phyloP scores from a whole-genome alignment of 345 rosid genomes.

The Eucalyptus guilfoylei region DNA sequence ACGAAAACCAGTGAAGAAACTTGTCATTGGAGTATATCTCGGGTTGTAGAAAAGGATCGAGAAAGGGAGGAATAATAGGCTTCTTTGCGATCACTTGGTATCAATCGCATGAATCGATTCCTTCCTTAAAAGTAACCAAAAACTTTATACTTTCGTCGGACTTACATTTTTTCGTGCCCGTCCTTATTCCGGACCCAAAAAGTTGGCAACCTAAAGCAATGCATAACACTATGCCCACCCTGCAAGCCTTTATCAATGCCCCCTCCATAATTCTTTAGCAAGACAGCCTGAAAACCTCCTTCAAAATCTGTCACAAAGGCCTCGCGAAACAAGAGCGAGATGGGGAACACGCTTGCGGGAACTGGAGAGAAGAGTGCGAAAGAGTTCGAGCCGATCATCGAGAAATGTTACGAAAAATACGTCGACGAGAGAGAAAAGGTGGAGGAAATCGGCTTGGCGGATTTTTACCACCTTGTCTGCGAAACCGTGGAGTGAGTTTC shows the following conservation, averaged over 20 bases:
- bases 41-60: background rate
- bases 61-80: background rate
- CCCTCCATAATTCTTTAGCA: background rate
- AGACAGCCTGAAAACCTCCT: background rate
- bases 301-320: background rate
- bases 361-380: slow-evolving; percentile 17
- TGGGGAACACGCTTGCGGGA: slow-evolving; percentile 14
- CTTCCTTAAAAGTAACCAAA: background rate
- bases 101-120: background rate
- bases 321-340: background rate
- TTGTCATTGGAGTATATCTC: background rate
- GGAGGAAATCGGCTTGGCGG: slow-evolving; percentile 3
- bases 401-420: slow-evolving; percentile 14
- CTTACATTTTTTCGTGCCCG: background rate
- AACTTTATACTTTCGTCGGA: background rate
- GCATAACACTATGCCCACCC: background rate
- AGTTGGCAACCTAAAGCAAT: background rate
- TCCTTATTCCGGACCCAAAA: background rate
- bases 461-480: slow-evolving; percentile 39
- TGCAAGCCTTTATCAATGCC: background rate
- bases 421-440: background rate
- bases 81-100: background rate
- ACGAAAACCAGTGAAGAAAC: background rate
- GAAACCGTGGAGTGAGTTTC: slow-evolving; percentile 49
- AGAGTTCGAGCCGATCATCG: slow-evolving; percentile 24